Percentiles rank a stretch among this genome's conserved stretches.
Conservation (phyloP, 2,329 filamentous ascomycete genomes). For the Ophiostoma pallidulum region DNA sequence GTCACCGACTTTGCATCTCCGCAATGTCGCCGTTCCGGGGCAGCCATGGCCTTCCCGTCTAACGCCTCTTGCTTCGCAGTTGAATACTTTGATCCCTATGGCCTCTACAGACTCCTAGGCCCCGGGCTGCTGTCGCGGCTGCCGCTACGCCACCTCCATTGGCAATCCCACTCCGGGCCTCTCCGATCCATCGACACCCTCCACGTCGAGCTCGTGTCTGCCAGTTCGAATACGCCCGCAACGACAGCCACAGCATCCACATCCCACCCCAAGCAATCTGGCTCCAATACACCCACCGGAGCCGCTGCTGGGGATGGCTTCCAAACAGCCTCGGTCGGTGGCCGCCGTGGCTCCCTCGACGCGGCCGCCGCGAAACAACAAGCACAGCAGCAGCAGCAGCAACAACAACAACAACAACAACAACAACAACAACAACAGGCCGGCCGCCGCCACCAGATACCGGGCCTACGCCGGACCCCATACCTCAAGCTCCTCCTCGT, state of each 20-base stretch:
- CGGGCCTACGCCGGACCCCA: slow-evolving; percentile 81
- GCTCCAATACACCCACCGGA: slow-evolving; percentile 17
- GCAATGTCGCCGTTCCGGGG: no score
- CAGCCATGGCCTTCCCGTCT: neutral
- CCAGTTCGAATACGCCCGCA: slow-evolving; percentile 34
- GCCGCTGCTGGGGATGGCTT: slow-evolving; percentile 47
- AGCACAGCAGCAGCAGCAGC: slow-evolving; percentile 16
- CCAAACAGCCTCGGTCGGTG: slow-evolving; percentile 44
- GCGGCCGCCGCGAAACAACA: neutral
- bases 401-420: no score
- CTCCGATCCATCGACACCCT: slow-evolving; percentile 88
- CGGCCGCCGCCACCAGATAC: slow-evolving; percentile 92
- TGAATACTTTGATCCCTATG: slow-evolving; percentile 91
- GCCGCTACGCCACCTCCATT: slow-evolving; percentile 85
- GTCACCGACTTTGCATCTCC: no score
- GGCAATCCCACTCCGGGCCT: slow-evolving; percentile 89
- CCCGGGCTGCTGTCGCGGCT: slow-evolving; percentile 69
- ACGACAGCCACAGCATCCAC: slow-evolving; percentile 21
- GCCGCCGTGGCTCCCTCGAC: slow-evolving; percentile 30
- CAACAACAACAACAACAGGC: no score
- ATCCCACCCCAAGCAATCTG: slow-evolving; percentile 23
- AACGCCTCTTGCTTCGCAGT: no score
- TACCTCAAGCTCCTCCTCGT: slow-evolving; percentile 88
- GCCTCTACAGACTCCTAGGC: slow-evolving; percentile 73
- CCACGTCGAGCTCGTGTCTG: slow-evolving; percentile 75